Percentiles rank a stretch among this genome's conserved stretches.
These are phyloP conservation scores for Naganishia antarctica DNA, from an alignment of 768 basidiomycete genomes.

Conservation along the genomic window DNA sequence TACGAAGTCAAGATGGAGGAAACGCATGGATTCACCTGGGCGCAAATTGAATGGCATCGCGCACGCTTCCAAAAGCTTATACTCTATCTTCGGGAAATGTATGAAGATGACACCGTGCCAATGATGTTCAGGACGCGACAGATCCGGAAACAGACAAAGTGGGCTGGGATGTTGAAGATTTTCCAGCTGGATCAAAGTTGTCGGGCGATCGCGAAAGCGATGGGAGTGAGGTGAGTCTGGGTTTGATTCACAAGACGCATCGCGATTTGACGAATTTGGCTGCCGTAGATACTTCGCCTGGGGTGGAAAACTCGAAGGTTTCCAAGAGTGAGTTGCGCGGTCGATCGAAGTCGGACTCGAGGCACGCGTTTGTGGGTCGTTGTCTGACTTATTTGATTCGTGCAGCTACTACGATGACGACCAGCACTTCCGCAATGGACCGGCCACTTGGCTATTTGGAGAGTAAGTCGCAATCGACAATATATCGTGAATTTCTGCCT, in stretches of 20 bases:
- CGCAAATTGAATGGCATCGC: conserved; percentile 33
- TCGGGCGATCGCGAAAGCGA: conserved; percentile 28
- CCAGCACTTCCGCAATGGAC: conserved; percentile 32
- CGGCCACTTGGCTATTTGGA: conserved; percentile 32
- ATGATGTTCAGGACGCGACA: conserved; percentile 33
- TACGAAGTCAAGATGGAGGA: not conserved
- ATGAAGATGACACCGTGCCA: conserved; percentile 14
- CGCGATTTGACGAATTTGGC: not conserved
- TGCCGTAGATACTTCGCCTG: conserved; percentile 9
- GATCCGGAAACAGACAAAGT: conserved; percentile 22
- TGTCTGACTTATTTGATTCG: too few relatives aligned
- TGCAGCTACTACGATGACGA: conserved; percentile 34
- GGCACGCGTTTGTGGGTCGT: too few relatives aligned
- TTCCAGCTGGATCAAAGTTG: conserved; percentile 32
- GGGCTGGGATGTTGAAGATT: conserved; percentile 30
- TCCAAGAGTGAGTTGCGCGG: conserved; percentile 5
- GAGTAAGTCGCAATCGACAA: conserved; percentile 29
- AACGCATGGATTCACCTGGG: conserved; percentile 25
- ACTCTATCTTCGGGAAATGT: conserved; percentile 22
- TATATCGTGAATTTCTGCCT: too few relatives aligned
- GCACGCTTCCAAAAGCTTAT: conserved; percentile 26
- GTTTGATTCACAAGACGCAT: not conserved
- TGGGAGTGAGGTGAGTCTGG: conserved; percentile 27
- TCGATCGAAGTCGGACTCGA: too few relatives aligned
- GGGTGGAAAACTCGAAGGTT: conserved; percentile 25